Base-by-base conservation (phyloP, 129 eudicot species). In the Deinandra increscens region DNA sequence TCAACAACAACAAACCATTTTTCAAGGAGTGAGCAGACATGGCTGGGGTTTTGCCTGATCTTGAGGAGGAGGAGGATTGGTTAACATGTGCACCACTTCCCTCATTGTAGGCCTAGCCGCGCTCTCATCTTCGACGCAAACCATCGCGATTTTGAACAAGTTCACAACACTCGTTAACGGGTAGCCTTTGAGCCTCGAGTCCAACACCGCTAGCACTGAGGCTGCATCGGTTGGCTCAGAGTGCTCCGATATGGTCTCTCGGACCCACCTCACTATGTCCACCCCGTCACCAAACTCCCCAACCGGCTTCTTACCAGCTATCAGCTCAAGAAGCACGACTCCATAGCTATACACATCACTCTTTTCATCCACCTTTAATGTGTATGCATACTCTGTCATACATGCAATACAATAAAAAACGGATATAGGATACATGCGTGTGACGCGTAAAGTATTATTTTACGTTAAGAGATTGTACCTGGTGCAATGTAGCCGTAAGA, bases 401-500 rank as follows among this genome's bases (percentile, higher is more conserved):
- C 36, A n/a, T n/a, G n/a, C n/a, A 76, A 46, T 37, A 69, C 18
- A 44, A 73, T 8, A 62, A 23, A 9, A 34, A 51, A 42, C 6
- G 4, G 36, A 29, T 18, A 56, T 29, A 11, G 46, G 33, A 37
- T 13, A 19, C 58, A 75, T 26, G 31, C 31, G 31, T 3, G 54
- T 20, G 4, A 6, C 11, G 17, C 44, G 17, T 13, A 45, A 45
- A 45, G 18, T 45, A 45, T n/a, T 29, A 70, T 9, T 1, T 8
- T 60, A 22, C 48, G 44, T 60, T 60, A 60, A 12, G 44, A 50
- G 7, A 10, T 31, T 69, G 46, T 79, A 93, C 98, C 98, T 66
- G 98, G 98, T 9, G 95, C 97, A 59, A 93, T 93, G 71, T 93
- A 93, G 1, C 98, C 98, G 9, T 89, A 93, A 13, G 98, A 93